Conservation (phyloP, 2,329 filamentous ascomycete genomes). For the Rhynchosporium secalis region DNA sequence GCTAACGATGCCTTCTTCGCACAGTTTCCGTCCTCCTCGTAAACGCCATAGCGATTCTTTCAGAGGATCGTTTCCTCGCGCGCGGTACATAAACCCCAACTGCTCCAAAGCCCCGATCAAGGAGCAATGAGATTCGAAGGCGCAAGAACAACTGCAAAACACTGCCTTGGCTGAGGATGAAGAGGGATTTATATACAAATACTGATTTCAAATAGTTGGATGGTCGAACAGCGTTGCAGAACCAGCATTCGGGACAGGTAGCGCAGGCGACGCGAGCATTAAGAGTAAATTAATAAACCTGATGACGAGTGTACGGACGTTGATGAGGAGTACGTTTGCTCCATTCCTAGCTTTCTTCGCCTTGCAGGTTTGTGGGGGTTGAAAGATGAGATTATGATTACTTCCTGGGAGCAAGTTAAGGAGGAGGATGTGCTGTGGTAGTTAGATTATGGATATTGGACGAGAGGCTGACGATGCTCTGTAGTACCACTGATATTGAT, state of each 20-base stretch:
- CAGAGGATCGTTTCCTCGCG: constrained; percentile 88
- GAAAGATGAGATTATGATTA: not conserved
- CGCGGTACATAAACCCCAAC: constrained; percentile 57
- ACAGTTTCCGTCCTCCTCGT: constrained; percentile 81
- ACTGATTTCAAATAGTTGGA: constrained; percentile 60
- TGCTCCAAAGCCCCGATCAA: not conserved
- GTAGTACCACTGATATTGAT: constrained; percentile 81
- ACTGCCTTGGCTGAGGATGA: too few species aligned
- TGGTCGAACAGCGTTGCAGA: constrained; percentile 71
- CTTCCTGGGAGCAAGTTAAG: too few species aligned
- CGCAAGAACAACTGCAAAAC: too few species aligned
- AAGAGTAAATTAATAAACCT: constrained; percentile 87
- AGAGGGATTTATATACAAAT: not conserved
- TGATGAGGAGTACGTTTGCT: constrained; percentile 79
- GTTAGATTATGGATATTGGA: constrained; percentile 11
- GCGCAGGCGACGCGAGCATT: constrained; percentile 70
- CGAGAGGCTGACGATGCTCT: constrained; percentile 6
- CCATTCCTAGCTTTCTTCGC: not conserved
- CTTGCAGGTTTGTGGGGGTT: not conserved
- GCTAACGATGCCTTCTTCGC: not conserved
- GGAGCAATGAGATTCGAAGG: too few species aligned
- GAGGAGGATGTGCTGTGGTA: too few species aligned
- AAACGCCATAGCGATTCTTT: constrained; percentile 91
- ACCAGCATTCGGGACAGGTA: constrained; percentile 70
- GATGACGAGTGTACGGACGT: constrained; percentile 83